Conservation (phyloP, 2,329 filamentous ascomycete genomes). For the Juglanconis sp. region DNA sequence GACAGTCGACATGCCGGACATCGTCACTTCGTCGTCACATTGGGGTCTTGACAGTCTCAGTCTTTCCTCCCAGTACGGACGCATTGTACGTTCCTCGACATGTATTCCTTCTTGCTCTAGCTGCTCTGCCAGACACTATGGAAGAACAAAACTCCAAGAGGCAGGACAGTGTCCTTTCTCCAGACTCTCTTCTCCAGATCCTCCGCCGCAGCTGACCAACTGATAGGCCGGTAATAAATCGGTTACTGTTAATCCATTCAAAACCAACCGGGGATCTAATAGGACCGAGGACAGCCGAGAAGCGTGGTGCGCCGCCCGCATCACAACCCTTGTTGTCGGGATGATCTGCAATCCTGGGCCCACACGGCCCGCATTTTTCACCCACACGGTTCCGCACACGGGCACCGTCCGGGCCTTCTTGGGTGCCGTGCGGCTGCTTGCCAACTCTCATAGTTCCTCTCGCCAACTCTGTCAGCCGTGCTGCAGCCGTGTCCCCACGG, state of each 20-base stretch:
- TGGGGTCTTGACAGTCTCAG: too few species aligned
- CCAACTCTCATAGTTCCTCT: neutral
- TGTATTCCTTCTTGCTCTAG: too few species aligned
- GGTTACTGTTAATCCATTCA: neutral
- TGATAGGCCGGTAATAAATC: neutral
- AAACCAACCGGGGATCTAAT: neutral
- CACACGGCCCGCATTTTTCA: neutral
- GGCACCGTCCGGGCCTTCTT: slow-evolving; percentile 14
- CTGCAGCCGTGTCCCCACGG: neutral
- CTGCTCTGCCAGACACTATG: too few species aligned
- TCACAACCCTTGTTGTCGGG: neutral
- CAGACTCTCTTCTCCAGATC: too few species aligned
- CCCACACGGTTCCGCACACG: slow-evolving; percentile 13
- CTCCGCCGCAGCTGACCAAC: too few species aligned
- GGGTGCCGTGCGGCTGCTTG: slow-evolving; percentile 3
- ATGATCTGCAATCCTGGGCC: slow-evolving; percentile 14
- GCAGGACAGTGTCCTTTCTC: too few species aligned
- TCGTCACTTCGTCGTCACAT: too few species aligned
- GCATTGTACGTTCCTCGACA: too few species aligned
- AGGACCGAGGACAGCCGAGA: neutral
- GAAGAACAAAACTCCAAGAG: too few species aligned
- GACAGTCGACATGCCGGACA: too few species aligned
- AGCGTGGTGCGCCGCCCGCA: neutral
- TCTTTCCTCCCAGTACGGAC: too few species aligned
- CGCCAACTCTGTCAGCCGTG: neutral